Evolutionary conservation across 495 filamentous ascomycete species (phyloP).

Genomic region (Penicillium atrosanguineum): DNA sequence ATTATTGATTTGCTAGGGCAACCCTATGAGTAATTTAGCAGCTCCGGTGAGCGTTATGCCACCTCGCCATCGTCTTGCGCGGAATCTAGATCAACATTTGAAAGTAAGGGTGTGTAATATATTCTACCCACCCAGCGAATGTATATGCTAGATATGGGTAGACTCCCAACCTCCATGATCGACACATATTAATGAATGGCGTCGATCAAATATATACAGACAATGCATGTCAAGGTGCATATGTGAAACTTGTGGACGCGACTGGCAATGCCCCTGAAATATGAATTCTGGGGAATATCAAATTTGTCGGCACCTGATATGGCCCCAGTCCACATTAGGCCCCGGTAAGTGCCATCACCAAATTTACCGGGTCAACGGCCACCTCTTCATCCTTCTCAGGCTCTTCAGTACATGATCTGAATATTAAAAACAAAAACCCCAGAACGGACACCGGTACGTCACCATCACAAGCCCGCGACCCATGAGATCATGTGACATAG

Average conservation of each 20-base stretch:
- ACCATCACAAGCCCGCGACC: conserved; percentile 19
- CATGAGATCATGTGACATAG: conserved; percentile 22
- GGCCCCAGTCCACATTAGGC: conserved; percentile 14
- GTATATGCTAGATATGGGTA: too few species aligned
- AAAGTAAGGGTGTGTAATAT: too few species aligned
- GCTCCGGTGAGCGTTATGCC: not conserved
- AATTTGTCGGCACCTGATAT: conserved; percentile 5
- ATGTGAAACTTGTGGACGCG: not conserved
- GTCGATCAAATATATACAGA: not conserved
- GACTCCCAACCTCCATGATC: too few species aligned
- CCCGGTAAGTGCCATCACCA: conserved; percentile 13
- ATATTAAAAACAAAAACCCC: not conserved
- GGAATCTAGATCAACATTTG: not conserved
- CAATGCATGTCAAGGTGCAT: not conserved
- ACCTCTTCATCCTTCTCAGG: not conserved
- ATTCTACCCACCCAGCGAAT: too few species aligned
- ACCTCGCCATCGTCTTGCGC: not conserved
- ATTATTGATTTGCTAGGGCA: conserved; percentile 1
- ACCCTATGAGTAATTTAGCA: too few species aligned
- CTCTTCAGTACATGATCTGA: too few species aligned
- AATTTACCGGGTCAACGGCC: not conserved
- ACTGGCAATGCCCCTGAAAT: not conserved
- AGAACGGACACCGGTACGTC: conserved; percentile 6
- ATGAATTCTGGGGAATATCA: conserved; percentile 5
- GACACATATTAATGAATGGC: too few species aligned